Percentiles rank a stretch among this genome's conserved stretches.
Conservation (phyloP, 1,284 basidiomycete genomes). For the Rhodotorula mucilaginosa region DNA sequence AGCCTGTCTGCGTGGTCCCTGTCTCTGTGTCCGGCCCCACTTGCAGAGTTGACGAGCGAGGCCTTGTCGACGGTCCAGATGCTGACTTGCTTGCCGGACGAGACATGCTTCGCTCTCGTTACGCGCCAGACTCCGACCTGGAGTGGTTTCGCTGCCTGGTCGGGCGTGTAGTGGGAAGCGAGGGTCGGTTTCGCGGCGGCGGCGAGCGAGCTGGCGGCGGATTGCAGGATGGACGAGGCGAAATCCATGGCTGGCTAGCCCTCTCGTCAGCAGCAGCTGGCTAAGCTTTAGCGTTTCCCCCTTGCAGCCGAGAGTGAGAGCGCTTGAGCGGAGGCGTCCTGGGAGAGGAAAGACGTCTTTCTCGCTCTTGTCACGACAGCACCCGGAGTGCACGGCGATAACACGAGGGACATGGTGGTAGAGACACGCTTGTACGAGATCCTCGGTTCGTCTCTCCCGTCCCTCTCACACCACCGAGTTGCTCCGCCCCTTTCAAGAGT, state of each 20-base stretch:
- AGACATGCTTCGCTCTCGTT: slow-evolving; percentile 76
- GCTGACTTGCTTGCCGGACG: slow-evolving; percentile 78
- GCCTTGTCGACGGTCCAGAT: slow-evolving; percentile 85
- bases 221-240: slow-evolving; percentile 22
- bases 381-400: too few relatives aligned
- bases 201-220: slow-evolving; percentile 22
- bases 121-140: slow-evolving; percentile 84
- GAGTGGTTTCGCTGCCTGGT: slow-evolving; percentile 45
- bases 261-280: too few relatives aligned
- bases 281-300: too few relatives aligned
- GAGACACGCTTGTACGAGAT: slow-evolving; percentile 27
- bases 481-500: neutral
- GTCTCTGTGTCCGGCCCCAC: slow-evolving; percentile 59
- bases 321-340: too few relatives aligned
- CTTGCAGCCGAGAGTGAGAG: too few relatives aligned
- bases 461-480: neutral
- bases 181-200: slow-evolving; percentile 13
- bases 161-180: slow-evolving; percentile 9
- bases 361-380: too few relatives aligned
- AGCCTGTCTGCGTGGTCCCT: slow-evolving; percentile 33
- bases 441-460: slow-evolving; percentile 9
- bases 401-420: neutral
- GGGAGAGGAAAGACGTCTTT: too few relatives aligned
- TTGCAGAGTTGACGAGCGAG: neutral
- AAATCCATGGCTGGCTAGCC: slow-evolving; percentile 18